Base-by-base conservation (phyloP, 2,329 filamentous ascomycete species). In the Cryphonectria carpinicola region DNA sequence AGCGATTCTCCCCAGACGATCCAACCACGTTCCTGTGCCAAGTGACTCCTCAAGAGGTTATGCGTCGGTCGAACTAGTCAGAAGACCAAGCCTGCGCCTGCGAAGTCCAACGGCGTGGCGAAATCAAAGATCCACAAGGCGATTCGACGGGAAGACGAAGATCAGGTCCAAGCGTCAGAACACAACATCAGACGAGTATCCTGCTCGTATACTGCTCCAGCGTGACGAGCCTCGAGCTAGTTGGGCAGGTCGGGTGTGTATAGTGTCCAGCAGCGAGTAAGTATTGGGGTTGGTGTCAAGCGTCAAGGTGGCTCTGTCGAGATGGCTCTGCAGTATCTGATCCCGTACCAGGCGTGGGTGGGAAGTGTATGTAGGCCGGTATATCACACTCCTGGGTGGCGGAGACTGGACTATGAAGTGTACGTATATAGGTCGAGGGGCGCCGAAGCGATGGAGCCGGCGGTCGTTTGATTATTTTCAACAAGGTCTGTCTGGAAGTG, bases 391-490 rank as follows among this genome's bases (percentile, higher is more conserved):
- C 32, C 41, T 68, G n/a, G 46, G 46, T 11, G 19, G 49, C 28
- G 22, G 68, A 65, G 60, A 37, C 66, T 61, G 65, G 71, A 68
- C 71, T 39, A 58, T 28, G 71, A 70, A 56, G 68, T 65, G 56
- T 66, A 66, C 41, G 68, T 69, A 73, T 73, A 69, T 71, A 65
- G 70, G 62, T 72, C 58, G 68, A 78, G 73, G 76, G 46, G 75
- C 75, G 77, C 79, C 76, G 78, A 79, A 78, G 49, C 74, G 78
- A 80, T 79, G 75, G 69, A 76, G 77, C 73, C 79, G 74, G 82
- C 80, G 81, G 82, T 81, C 41, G 79, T 80, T 77, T 78, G 78
- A 80, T 78, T 79, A 78, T 78, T 79, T 74, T 72, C 77, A 72
- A 68, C 58, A 62, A 80, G 79, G 75, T 77, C 73, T 74, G 78